These are phyloP conservation scores for Herpetomonas tarakana DNA, from an alignment of 208 protist species.

Conservation along the genomic window DNA sequence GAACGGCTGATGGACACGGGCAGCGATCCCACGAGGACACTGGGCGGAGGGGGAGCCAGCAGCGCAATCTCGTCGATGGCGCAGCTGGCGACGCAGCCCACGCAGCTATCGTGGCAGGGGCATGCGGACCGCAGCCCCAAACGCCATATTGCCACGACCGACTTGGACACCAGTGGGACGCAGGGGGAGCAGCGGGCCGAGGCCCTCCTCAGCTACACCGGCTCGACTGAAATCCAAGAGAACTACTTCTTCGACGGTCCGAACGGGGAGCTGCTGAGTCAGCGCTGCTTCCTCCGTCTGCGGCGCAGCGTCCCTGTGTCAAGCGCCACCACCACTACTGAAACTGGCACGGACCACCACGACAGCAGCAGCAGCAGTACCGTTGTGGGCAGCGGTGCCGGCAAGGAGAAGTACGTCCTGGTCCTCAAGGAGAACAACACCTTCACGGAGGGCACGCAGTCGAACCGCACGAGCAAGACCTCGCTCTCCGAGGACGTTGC, in stretches of 20 bases:
- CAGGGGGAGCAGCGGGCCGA: neutral
- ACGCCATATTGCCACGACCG: slow-evolving; percentile 12
- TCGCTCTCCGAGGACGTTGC: slow-evolving; percentile 53
- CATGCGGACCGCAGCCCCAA: too few species aligned
- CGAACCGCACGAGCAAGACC: slow-evolving; percentile 24
- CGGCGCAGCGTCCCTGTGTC: slow-evolving; percentile 31
- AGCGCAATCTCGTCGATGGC: slow-evolving; percentile 7
- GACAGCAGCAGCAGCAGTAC: neutral
- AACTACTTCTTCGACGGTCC: slow-evolving; percentile 77
- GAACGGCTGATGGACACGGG: slow-evolving; percentile 10
- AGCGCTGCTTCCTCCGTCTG: slow-evolving; percentile 50
- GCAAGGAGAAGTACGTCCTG: slow-evolving; percentile 28
- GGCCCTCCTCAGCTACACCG: neutral
- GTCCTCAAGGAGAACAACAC: slow-evolving; percentile 58
- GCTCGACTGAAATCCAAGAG: slow-evolving; percentile 36
- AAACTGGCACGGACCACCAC: too few species aligned
- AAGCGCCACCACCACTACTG: too few species aligned
- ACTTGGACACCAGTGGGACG: slow-evolving; percentile 6
- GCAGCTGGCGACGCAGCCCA: neutral
- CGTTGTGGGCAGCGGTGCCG: neutral
- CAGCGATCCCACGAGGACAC: neutral
- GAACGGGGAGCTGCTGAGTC: slow-evolving; percentile 24
- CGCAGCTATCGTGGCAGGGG: too few species aligned
- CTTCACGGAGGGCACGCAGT: slow-evolving; percentile 38
- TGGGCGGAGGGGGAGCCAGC: slow-evolving; percentile 11